These are phyloP conservation scores for Globomyces pollinis-pini DNA, from an alignment of 192 early-diverging fungal species.

Conservation along the genomic window DNA sequence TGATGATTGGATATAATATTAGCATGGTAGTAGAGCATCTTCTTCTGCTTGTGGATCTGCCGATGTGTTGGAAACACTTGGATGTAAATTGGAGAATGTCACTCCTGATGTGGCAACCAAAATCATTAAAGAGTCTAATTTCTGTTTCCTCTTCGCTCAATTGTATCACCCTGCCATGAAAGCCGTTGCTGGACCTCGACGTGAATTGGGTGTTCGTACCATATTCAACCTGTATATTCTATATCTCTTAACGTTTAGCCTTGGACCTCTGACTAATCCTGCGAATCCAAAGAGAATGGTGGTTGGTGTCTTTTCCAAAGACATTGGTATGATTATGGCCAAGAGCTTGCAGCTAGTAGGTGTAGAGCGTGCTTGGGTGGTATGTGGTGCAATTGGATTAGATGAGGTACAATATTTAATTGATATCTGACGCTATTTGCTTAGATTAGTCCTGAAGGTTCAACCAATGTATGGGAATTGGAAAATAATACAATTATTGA, in stretches of 20 bases:
- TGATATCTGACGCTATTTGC: neutral
- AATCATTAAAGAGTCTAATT: constrained; percentile 56
- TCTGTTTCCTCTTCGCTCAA: constrained; percentile 91
- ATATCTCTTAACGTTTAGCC: constrained; percentile 25
- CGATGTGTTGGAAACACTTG: constrained; percentile 81
- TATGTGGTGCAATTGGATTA: constrained; percentile 81
- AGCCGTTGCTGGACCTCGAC: constrained; percentile 59
- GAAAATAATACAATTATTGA: constrained; percentile 52
- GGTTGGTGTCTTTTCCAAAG: constrained; percentile 81
- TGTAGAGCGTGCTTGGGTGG: constrained; percentile 76
- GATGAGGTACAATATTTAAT: constrained; percentile 60
- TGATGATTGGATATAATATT: neutral
- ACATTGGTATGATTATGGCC: constrained; percentile 73
- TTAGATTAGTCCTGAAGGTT: constrained; percentile 77
- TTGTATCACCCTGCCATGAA: constrained; percentile 89
- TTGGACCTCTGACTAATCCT: constrained; percentile 90
- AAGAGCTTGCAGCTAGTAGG: constrained; percentile 74
- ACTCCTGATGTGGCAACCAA: constrained; percentile 55
- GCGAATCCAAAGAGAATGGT: constrained; percentile 72
- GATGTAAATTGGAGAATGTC: constrained; percentile 63
- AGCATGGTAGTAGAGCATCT: constrained; percentile 90
- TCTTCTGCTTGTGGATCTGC: constrained; percentile 90
- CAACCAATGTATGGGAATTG: constrained; percentile 85
- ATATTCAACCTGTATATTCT: constrained; percentile 73
- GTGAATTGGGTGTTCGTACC: constrained; percentile 86